Conservation (phyloP, 2,329 filamentous ascomycete species). For the Fusarium sp. region DNA sequence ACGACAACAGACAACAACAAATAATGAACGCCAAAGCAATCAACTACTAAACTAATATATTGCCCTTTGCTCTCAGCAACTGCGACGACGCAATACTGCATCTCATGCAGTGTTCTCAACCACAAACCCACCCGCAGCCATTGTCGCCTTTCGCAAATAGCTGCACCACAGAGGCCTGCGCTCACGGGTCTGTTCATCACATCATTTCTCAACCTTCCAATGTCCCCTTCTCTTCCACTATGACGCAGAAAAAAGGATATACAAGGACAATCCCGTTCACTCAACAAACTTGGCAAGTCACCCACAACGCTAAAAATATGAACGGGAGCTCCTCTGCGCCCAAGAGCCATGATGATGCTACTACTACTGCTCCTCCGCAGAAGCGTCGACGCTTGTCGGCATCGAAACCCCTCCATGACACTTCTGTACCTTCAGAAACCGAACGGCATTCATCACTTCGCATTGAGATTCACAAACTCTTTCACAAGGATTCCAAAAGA, state of each 20-base stretch:
- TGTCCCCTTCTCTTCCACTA: slow-evolving; percentile 55
- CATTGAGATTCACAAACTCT: slow-evolving; percentile 65
- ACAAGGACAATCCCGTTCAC: slow-evolving; percentile 65
- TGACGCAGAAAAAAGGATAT: slow-evolving; percentile 61
- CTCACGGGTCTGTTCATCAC: slow-evolving; percentile 20
- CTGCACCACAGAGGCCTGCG: slow-evolving; percentile 7
- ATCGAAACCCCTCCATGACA: slow-evolving; percentile 49
- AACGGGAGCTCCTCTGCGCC: slow-evolving; percentile 47
- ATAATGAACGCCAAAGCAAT: slow-evolving; percentile 40
- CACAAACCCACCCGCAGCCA: neutral
- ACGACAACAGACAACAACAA: slow-evolving; percentile 27
- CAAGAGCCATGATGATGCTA: slow-evolving; percentile 51
- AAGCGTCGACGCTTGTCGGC: slow-evolving; percentile 64
- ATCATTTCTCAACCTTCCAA: slow-evolving; percentile 38
- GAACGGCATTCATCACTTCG: slow-evolving; percentile 58
- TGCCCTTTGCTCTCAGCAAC: slow-evolving; percentile 16
- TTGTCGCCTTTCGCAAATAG: slow-evolving; percentile 12
- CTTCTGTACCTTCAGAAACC: slow-evolving; percentile 44
- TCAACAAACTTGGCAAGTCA: slow-evolving; percentile 64
- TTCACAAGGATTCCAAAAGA: slow-evolving; percentile 60
- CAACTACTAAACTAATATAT: slow-evolving; percentile 39
- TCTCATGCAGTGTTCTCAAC: slow-evolving; percentile 5
- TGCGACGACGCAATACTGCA: slow-evolving; percentile 2
- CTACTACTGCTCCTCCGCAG: slow-evolving; percentile 54
- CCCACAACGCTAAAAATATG: slow-evolving; percentile 60